Base-by-base conservation (phyloP, 2,329 filamentous ascomycete genomes). In the Hypoxylon sp. region DNA sequence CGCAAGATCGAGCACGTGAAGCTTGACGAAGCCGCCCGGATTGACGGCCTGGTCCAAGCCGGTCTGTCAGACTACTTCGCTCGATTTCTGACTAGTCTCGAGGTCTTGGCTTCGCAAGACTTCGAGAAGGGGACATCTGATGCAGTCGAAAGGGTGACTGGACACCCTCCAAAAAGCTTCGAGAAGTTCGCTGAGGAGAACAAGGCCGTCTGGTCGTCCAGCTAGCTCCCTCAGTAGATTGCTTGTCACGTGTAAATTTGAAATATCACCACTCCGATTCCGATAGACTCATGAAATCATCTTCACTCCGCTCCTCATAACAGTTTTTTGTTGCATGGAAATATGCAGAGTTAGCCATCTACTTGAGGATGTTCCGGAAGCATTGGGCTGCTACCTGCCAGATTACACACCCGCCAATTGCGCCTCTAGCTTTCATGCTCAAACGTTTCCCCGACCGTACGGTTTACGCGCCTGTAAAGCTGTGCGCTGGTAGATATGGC, bases 1-100 rank as follows among this genome's bases (percentile, higher is more conserved):
- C 70, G 70, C 55, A 67, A 69, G 63, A 70, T 74, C 42, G 70
- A 71, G 50, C 72, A 74, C 60, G 72, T 72, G 5, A 72, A 74
- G 63, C 69, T 63, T 2, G 67, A 70, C 50, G 69, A 72, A 61
- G 52, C 53, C 1, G 55, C 61, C 17, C 61, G 70, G 14, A 67
- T 70, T 29, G 48, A 72, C 1, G 29, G 54, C 10, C 22, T 74
- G 24, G 54, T 70, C 48, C 57, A 67, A 1, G 66, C 62, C 14
- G 70, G 69, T 39, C 5, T 72, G 8, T 63, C 66, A 1, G 67
- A 70, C 10, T 70, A 74, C 60, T 65, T 58, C 33, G 70, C 72
- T 29, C 42, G 48, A 42, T 70, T 72, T 19, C 13, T 74, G 29
- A 66, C 71, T 22, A 54, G 57, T 37, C 60, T 73, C 13, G 71